phyloP scores from a whole-genome alignment of 441 rosid species.

The Dalechampia spathulata region DNA sequence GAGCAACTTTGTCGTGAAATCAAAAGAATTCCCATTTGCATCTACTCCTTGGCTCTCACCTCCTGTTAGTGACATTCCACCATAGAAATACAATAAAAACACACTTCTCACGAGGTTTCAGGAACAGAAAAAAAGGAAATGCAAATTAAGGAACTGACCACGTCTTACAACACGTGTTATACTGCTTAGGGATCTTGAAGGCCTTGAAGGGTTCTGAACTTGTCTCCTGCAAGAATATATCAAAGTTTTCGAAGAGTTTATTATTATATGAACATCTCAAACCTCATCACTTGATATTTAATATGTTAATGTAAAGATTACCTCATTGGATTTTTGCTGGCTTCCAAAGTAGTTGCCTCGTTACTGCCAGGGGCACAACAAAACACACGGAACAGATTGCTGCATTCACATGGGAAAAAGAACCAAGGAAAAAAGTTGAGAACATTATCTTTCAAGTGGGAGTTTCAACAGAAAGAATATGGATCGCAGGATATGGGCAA shows the following conservation, averaged over 20 bases:
- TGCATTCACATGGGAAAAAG: conserved; percentile 30
- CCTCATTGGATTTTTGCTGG: conserved; percentile 98
- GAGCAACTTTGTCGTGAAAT: conserved; percentile 82
- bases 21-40: conserved; percentile 82
- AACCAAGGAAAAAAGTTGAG: not conserved
- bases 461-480: conserved; percentile 7
- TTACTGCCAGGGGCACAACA: conserved; percentile 59
- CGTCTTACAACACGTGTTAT: conserved; percentile 73
- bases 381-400: conserved; percentile 88
- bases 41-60: conserved; percentile 69
- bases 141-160: conserved; percentile 30
- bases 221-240: conserved; percentile 52
- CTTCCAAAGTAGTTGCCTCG: conserved; percentile 79
- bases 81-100: not conserved
- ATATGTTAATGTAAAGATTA: conserved; percentile 14
- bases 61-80: conserved; percentile 33
- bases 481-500: not conserved
- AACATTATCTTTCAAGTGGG: conserved; percentile 6
- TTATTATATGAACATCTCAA: not conserved
- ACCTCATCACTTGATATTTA: not conserved
- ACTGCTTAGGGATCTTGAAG: conserved; percentile 78
- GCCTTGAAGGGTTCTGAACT: conserved; percentile 67
- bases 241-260: conserved; percentile 1
- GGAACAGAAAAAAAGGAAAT: not conserved
- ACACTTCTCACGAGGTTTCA: not conserved